Evolutionary conservation across 2,329 filamentous ascomycete species (phyloP).

Genomic region (Byssoonygena ceratinophila): DNA sequence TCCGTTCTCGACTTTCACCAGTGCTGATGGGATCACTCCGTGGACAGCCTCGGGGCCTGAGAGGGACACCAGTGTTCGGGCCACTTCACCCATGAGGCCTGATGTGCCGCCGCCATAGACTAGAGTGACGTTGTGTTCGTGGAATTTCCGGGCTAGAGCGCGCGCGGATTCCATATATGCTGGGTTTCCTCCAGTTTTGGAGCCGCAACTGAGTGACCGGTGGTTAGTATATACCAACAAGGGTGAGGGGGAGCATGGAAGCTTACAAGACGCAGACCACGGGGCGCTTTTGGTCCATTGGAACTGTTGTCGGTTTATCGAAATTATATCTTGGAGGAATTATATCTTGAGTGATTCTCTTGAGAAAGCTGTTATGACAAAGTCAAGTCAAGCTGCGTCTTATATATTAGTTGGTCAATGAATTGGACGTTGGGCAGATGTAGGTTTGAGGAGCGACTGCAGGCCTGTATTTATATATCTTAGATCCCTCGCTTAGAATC

Average conservation of each 20-base stretch:
- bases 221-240: neutral
- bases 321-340: too few species aligned
- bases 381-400: too few species aligned
- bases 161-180: slow-evolving; percentile 69
- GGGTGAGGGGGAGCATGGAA: neutral
- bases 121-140: slow-evolving; percentile 64
- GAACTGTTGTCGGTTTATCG: neutral
- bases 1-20: slow-evolving; percentile 60
- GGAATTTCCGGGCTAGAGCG: slow-evolving; percentile 61
- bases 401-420: too few species aligned
- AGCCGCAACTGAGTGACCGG: slow-evolving; percentile 56
- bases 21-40: slow-evolving; percentile 81
- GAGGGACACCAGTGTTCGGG: slow-evolving; percentile 72
- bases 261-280: slow-evolving; percentile 80
- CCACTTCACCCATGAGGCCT: slow-evolving; percentile 90
- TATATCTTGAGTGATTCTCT: too few species aligned
- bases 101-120: slow-evolving; percentile 94
- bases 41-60: slow-evolving; percentile 73
- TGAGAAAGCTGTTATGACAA: too few species aligned
- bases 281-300: slow-evolving; percentile 34
- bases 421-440: too few species aligned
- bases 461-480: too few species aligned
- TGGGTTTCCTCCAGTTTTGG: slow-evolving; percentile 60
- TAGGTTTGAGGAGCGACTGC: too few species aligned
- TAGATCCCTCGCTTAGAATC: too few species aligned